Conservation (phyloP, 179 eudicot species). For the Silene vulgaris region DNA sequence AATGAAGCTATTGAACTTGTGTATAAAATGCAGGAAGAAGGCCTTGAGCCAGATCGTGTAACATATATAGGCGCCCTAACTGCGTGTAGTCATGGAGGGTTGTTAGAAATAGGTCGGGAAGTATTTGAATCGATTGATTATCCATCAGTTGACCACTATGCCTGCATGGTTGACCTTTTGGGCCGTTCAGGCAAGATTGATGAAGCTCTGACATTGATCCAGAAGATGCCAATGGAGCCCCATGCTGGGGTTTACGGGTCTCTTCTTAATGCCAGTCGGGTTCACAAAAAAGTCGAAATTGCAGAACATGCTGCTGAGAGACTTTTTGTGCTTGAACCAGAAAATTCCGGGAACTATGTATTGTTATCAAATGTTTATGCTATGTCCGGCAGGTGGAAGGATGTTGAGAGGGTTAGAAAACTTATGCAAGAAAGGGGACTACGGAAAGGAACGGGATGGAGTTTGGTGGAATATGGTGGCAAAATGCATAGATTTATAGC, state of each 20-base stretch:
- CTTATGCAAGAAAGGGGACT: conserved; percentile 44
- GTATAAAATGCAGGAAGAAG: conserved; percentile 42
- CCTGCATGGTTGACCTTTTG: conserved; percentile 67
- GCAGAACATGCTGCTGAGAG: conserved; percentile 60
- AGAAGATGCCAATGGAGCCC: conserved; percentile 55
- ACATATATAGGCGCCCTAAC: conserved; percentile 53
- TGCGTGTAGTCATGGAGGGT: conserved; percentile 69
- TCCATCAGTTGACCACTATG: conserved; percentile 57
- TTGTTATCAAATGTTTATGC: conserved; percentile 63
- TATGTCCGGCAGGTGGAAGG: conserved; percentile 51
- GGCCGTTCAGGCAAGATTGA: conserved; percentile 56
- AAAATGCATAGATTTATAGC: conserved; percentile 53
- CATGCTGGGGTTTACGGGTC: conserved; percentile 64
- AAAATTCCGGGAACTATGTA: conserved; percentile 54
- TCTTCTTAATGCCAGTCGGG: conserved; percentile 52
- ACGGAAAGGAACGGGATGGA: conserved; percentile 52
- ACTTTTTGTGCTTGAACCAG: conserved; percentile 66
- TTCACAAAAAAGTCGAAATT: conserved; percentile 50
- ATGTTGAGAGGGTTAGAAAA: conserved; percentile 46
- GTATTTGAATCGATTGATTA: conserved; percentile 42
- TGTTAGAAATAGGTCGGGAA: conserved; percentile 43
- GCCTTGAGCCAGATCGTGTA: conserved; percentile 50
- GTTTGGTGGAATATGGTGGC: conserved; percentile 52
- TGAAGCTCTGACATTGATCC: conserved; percentile 44
- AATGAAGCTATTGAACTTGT: conserved; percentile 44